These are phyloP conservation scores for Azolla pinnata DNA, from an alignment of 75 land plant genomes.

Conservation along the genomic window DNA sequence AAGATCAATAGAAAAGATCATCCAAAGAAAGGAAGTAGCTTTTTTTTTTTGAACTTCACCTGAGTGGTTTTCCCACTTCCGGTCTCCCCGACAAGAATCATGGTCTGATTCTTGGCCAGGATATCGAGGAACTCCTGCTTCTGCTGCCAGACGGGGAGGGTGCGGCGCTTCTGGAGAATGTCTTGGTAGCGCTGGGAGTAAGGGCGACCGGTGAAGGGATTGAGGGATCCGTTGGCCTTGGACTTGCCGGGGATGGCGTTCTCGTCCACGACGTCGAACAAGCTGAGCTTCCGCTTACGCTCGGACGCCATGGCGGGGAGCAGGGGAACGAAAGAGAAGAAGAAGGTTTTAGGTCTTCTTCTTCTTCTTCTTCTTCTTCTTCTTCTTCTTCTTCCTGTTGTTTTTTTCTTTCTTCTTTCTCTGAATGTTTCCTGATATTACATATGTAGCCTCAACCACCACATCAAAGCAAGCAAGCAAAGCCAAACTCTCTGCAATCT, in stretches of 20 bases:
- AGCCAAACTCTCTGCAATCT: too few relatives aligned
- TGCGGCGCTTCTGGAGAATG: constrained; percentile 80
- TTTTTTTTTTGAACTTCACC: constrained; percentile 28
- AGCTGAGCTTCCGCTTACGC: constrained; percentile 91
- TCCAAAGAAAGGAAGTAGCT: not conserved
- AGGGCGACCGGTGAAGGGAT: constrained; percentile 61
- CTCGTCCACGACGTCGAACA: constrained; percentile 96
- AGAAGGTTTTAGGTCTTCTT: too few relatives aligned
- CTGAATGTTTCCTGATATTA: too few relatives aligned
- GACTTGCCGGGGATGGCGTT: constrained; percentile 33
- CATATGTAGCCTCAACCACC: too few relatives aligned
- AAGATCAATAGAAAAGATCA: not conserved
- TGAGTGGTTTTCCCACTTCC: constrained; percentile 96
- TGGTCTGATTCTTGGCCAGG: constrained; percentile 53
- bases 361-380: too few relatives aligned
- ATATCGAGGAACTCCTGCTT: constrained; percentile 68
- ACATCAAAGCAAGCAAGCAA: too few relatives aligned
- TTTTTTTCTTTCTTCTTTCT: too few relatives aligned
- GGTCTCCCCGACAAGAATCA: constrained; percentile 87
- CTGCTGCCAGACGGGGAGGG: constrained; percentile 94
- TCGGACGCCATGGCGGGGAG: constrained; percentile 75
- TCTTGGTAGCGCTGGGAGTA: constrained; percentile 75
- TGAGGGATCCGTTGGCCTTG: constrained; percentile 30
- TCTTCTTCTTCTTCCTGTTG: too few relatives aligned
- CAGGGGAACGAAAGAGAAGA: too few relatives aligned